These are phyloP conservation scores for Vigna unguiculata DNA, from an alignment of 306 rosid species.

Conservation along the genomic window DNA sequence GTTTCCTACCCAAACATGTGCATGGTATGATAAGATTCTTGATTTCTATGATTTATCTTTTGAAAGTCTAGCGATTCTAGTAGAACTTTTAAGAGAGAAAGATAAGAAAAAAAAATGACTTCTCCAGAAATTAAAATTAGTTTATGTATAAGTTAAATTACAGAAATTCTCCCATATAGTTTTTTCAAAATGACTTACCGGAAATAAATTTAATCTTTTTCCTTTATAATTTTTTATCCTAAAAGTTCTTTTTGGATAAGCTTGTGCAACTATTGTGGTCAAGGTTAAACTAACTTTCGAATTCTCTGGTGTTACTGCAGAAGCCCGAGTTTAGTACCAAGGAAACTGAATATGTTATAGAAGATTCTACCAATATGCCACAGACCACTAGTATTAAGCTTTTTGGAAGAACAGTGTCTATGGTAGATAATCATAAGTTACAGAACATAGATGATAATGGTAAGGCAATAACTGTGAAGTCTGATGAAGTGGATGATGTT, in stretches of 20 bases:
- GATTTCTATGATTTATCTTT: constrained; percentile 30
- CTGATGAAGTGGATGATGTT: constrained; percentile 35
- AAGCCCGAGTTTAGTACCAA: constrained; percentile 58
- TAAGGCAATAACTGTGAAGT: constrained; percentile 41
- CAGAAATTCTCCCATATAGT: no score
- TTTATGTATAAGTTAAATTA: no score
- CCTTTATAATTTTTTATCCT: no score
- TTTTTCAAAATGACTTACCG: no score
- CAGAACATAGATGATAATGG: constrained; percentile 38
- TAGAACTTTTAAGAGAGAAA: no score
- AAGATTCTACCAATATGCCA: constrained; percentile 40
- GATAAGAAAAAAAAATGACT: no score
- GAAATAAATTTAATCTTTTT: no score
- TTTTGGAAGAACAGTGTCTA: constrained; percentile 77
- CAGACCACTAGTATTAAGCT: constrained; percentile 65
- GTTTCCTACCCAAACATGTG: constrained; percentile 44
- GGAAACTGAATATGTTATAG: constrained; percentile 41
- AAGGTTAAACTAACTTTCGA: constrained; percentile 33
- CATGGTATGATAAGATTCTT: constrained; percentile 58
- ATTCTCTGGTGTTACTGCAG: constrained; percentile 53
- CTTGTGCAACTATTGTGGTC: neutral
- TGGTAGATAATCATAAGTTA: constrained; percentile 52
- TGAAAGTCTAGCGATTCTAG: neutral
- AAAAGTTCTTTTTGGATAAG: no score
- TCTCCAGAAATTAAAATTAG: no score